Conservation (phyloP, 306 rosid genomes). For the Begonia masoniana region DNA sequence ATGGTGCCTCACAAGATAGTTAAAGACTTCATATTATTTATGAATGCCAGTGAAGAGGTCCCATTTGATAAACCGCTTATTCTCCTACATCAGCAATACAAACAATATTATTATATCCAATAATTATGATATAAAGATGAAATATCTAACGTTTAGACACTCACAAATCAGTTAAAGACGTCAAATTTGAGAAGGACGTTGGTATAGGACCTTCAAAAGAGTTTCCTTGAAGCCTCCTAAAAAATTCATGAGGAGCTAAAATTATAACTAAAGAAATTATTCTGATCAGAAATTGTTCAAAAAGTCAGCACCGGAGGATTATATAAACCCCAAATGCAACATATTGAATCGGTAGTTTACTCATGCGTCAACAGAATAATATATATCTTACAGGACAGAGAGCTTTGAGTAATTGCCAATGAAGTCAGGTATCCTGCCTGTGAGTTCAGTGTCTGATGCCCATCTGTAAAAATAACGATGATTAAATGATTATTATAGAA, state of each 20-base stretch:
- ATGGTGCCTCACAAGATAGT: constrained; percentile 32
- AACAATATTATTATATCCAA: constrained; percentile 15
- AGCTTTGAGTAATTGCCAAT: constrained; percentile 63
- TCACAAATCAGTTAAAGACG: constrained; percentile 54
- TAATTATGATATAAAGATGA: not conserved
- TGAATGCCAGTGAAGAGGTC: constrained; percentile 54
- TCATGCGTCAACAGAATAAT: not conserved
- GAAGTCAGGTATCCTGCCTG: constrained; percentile 61
- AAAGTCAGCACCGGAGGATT: no score
- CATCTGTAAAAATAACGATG: constrained; percentile 35
- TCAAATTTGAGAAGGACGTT: constrained; percentile 47
- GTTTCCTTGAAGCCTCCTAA: constrained; percentile 82
- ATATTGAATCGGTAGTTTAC: no score
- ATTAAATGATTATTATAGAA: not conserved
- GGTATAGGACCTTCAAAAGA: constrained; percentile 65
- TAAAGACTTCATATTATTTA: constrained; percentile 55
- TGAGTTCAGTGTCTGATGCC: constrained; percentile 54
- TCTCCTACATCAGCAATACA: constrained; percentile 27
- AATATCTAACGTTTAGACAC: constrained; percentile 18
- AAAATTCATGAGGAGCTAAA: not conserved
- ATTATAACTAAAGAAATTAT: not conserved
- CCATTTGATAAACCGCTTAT: constrained; percentile 54
- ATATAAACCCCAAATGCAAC: no score
- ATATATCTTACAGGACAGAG: constrained; percentile 37
- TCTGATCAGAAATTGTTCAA: no score